These are phyloP conservation scores for Lithospermum erythrorhizon DNA, from an alignment of 257 asterid genomes.

Conservation along the genomic window DNA sequence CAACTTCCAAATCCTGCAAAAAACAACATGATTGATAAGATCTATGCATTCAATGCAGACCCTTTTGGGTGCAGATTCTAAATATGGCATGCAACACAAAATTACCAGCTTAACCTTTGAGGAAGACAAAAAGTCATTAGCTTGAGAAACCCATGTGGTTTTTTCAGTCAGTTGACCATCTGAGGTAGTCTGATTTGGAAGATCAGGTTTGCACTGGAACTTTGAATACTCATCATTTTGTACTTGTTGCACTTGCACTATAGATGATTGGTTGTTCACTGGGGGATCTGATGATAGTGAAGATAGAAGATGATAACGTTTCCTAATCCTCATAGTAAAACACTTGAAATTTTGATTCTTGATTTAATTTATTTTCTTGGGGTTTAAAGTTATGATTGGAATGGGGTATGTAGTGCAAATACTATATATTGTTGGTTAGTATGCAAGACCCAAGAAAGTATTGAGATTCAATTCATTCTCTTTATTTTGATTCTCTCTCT, in stretches of 20 bases:
- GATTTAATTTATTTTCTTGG: too few species aligned
- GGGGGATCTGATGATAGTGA: constrained; percentile 43
- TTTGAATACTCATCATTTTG: background rate
- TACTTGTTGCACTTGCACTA: constrained; percentile 22
- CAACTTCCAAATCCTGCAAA: constrained; percentile 28
- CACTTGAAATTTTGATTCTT: too few species aligned
- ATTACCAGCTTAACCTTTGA: constrained; percentile 18
- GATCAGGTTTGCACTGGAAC: constrained; percentile 16
- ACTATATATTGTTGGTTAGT: background rate
- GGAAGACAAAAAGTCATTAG: background rate
- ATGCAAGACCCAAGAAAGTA: background rate
- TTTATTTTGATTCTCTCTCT: constrained; percentile 42
- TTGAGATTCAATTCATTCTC: background rate
- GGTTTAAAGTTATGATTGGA: too few species aligned
- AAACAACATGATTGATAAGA: constrained; percentile 2
- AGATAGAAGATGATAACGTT: constrained; percentile 31
- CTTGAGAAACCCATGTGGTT: constrained; percentile 24
- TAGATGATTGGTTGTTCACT: constrained; percentile 26
- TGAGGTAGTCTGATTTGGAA: constrained; percentile 20
- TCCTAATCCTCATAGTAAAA: constrained; percentile 56
- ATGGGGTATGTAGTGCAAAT: too few species aligned
- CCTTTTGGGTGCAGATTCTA: constrained; percentile 12
- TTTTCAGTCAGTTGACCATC: constrained; percentile 13
- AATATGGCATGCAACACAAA: background rate
- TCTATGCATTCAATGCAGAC: constrained; percentile 10